Conservation (phyloP, 768 basidiomycete species). For the Leccinellum albellum region DNA sequence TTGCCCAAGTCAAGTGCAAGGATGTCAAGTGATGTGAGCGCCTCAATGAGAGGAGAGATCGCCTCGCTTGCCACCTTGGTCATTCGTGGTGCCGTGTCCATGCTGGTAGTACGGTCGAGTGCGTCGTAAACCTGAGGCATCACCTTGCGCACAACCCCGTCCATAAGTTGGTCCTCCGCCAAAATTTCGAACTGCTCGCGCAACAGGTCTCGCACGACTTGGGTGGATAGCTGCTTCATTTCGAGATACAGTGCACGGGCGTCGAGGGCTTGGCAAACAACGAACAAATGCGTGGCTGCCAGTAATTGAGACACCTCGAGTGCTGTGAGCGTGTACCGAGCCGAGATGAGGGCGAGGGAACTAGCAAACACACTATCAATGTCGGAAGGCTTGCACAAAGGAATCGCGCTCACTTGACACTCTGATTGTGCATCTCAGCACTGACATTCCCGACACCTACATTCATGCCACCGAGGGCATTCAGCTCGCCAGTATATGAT, state of each 20-base stretch:
- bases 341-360: constrained; percentile 81
- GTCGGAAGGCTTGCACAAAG: neutral
- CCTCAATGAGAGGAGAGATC: constrained; percentile 59
- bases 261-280: constrained; percentile 81
- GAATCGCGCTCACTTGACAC: constrained; percentile 64
- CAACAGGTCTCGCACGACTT: constrained; percentile 20
- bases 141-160: constrained; percentile 30
- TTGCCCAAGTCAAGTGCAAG: constrained; percentile 17
- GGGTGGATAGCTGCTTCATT: constrained; percentile 39
- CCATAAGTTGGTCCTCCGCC: constrained; percentile 9
- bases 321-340: constrained; percentile 72
- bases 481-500: constrained; percentile 79
- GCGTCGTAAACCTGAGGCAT: constrained; percentile 41
- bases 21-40: constrained; percentile 11
- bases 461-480: constrained; percentile 67
- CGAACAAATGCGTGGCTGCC: constrained; percentile 71
- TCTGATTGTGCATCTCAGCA: constrained; percentile 91
- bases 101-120: constrained; percentile 63
- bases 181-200: constrained; percentile 12
- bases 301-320: constrained; percentile 76
- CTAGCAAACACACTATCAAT: constrained; percentile 31
- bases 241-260: constrained; percentile 72
- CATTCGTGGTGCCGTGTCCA: constrained; percentile 74
- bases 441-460: constrained; percentile 83
- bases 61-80: constrained; percentile 60